Evolutionary conservation across 257 asterid genomes (phyloP).

Genomic region (Solanum appendiculatum): DNA sequence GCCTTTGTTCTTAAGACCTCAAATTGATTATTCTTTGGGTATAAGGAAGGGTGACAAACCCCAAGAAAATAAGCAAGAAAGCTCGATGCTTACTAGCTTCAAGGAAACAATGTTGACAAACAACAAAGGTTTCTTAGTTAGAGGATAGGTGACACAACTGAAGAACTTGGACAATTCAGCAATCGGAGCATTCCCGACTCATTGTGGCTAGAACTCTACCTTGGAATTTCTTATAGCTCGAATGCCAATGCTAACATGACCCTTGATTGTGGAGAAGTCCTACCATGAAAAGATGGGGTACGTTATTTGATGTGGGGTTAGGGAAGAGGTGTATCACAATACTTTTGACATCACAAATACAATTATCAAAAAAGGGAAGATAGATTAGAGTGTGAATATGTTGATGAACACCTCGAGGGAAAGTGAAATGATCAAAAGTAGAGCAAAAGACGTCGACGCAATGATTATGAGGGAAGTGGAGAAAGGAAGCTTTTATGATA

Average conservation of each 20-base stretch:
- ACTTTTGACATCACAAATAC: background rate
- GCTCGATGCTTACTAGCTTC: slow-evolving; percentile 13
- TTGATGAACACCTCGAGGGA: background rate
- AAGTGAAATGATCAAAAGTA: background rate
- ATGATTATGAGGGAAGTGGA: background rate
- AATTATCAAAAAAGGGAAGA: background rate
- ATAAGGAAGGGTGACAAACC: background rate
- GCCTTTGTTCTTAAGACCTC: slow-evolving; percentile 8
- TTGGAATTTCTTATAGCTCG: slow-evolving; percentile 10
- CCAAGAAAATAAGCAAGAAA: background rate
- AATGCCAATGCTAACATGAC: slow-evolving; percentile 17
- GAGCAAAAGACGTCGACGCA: background rate
- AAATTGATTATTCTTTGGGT: slow-evolving; percentile 10
- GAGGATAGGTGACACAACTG: slow-evolving; percentile 16
- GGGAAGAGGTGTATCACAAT: background rate
- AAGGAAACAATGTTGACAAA: slow-evolving; percentile 2
- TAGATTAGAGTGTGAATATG: background rate
- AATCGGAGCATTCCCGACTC: slow-evolving; percentile 10
- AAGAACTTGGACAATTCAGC: slow-evolving; percentile 9
- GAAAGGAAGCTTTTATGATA: slow-evolving; percentile 6
- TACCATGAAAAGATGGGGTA: slow-evolving; percentile 9
- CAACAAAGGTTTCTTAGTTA: slow-evolving; percentile 7
- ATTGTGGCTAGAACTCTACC: slow-evolving; percentile 24
- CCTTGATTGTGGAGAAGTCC: slow-evolving; percentile 13
- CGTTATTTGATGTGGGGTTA: slow-evolving; percentile 3